phyloP scores from a whole-genome alignment of 306 rosid genomes.

The Bauhinia variegata region DNA sequence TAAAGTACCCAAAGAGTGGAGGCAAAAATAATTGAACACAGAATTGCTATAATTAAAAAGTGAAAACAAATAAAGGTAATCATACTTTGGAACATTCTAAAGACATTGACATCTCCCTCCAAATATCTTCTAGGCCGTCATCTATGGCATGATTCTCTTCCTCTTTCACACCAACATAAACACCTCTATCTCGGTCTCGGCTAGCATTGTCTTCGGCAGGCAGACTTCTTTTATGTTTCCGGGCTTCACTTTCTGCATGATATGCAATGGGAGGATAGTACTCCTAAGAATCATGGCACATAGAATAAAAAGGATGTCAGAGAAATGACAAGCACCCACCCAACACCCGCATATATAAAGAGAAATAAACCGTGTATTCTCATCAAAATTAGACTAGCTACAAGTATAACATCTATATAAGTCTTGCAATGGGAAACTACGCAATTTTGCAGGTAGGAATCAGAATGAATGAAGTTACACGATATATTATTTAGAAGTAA shows the following conservation, averaged over 20 bases:
- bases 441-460: background rate
- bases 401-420: slow-evolving; percentile 12
- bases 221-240: slow-evolving; percentile 26
- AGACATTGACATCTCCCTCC: slow-evolving; percentile 88
- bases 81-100: slow-evolving; percentile 79
- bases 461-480: background rate
- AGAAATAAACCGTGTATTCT: slow-evolving; percentile 4
- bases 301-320: slow-evolving; percentile 34
- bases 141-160: slow-evolving; percentile 51
- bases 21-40: slow-evolving; percentile 20
- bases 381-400: slow-evolving; percentile 6
- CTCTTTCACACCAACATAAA: slow-evolving; percentile 68
- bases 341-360: slow-evolving; percentile 22
- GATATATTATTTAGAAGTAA: background rate
- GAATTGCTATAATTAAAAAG: slow-evolving; percentile 17
- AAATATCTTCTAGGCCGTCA: slow-evolving; percentile 74
- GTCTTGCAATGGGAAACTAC: slow-evolving; percentile 4
- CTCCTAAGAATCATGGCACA: slow-evolving; percentile 41
- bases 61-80: slow-evolving; percentile 17
- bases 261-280: slow-evolving; percentile 37
- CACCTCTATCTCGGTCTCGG: slow-evolving; percentile 59
- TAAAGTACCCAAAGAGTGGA: background rate
- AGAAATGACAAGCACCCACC: background rate
- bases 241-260: slow-evolving; percentile 35
- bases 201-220: slow-evolving; percentile 27